Evolutionary conservation across 2,329 filamentous ascomycete genomes (phyloP), one percentile per base, ranked within the genome.

Genomic region (Mycosphaerella sp.): DNA sequence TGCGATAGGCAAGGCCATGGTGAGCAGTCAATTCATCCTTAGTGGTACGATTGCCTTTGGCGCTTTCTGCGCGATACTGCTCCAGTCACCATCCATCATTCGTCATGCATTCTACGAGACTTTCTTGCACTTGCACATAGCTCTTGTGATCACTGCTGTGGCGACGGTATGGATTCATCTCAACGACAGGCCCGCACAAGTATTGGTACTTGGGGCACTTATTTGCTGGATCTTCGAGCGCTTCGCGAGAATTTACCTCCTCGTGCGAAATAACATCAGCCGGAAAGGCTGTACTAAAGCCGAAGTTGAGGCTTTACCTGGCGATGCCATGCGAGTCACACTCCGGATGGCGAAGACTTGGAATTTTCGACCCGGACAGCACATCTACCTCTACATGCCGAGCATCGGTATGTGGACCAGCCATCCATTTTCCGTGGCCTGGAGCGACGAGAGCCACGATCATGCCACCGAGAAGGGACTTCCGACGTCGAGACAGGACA

Each of bases 321-420:
- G 86, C 55, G 85, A 89, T 60, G 85, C 86, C 6, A 77, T 82
- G 61, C 81, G 86, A 43, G 77, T 91, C 45, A 89, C 85, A 0
- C 78, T 89, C 44, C 82, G 79, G 49, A 79, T 90, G 74, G 81
- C 85, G 8, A 81, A 85, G 40, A 85, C 85, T n/a, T 90, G 86
- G 85, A 78, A 72, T 36, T 87, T 87, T 75, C 75, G 76, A 53
- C 82, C 86, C 0, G 86, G 86, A 32, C 85, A 89, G 68, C 86
- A 91, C 66, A 83, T 86, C 32, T 91, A 89, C 67, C 71, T 91
- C 16, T 89, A 89, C 71, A 79, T 91, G 70, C 87, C 87, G 6
- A 74, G 76, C 4, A 73, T 90, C 62, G 84, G 84, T 56, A 75
- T 82, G 55, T 84, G 80, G 79, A 85, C 86, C 60, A 88, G 84